Evolutionary conservation across 495 filamentous ascomycete genomes (phyloP).

Genomic region (Neohortaea acidophila): DNA sequence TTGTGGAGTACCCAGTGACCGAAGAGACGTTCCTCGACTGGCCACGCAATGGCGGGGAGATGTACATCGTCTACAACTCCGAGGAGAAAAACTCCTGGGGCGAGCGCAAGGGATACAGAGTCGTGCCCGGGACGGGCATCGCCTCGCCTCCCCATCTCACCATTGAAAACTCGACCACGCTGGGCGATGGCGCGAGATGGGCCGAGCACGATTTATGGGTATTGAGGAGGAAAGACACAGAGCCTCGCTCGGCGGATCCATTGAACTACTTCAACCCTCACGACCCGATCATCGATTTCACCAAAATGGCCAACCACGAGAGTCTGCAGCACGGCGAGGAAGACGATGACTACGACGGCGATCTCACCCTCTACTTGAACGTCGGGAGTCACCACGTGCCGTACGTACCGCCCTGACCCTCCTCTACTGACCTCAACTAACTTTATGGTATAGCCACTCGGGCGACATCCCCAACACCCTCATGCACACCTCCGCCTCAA

Average conservation of each 20-base stretch:
- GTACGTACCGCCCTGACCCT: neutral
- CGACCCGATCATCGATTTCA: constrained; percentile 41
- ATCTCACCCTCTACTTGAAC: constrained; percentile 41
- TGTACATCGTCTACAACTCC: constrained; percentile 38
- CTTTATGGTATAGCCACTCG: constrained; percentile 5
- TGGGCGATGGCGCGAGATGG: constrained; percentile 34
- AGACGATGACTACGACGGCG: constrained; percentile 25
- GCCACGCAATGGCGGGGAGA: constrained; percentile 34
- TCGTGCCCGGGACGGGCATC: constrained; percentile 28
- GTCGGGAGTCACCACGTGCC: constrained; percentile 45
- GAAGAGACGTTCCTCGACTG: constrained; percentile 39
- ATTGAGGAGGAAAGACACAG: constrained; percentile 38
- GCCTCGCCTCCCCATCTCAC: constrained; percentile 29
- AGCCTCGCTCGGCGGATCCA: constrained; percentile 32
- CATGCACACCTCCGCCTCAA: constrained; percentile 14
- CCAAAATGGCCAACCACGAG: constrained; percentile 41
- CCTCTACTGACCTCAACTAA: neutral
- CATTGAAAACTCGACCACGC: constrained; percentile 33
- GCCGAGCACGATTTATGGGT: constrained; percentile 37
- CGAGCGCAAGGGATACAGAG: constrained; percentile 40
- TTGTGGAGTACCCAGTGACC: constrained; percentile 31
- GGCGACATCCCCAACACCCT: constrained; percentile 17
- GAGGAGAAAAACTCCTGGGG: constrained; percentile 37
- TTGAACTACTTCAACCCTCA: constrained; percentile 33
- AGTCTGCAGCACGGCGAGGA: constrained; percentile 26